These are phyloP conservation scores for Kwoniella bestiolae DNA, from an alignment of 768 basidiomycete species.

Conservation along the genomic window DNA sequence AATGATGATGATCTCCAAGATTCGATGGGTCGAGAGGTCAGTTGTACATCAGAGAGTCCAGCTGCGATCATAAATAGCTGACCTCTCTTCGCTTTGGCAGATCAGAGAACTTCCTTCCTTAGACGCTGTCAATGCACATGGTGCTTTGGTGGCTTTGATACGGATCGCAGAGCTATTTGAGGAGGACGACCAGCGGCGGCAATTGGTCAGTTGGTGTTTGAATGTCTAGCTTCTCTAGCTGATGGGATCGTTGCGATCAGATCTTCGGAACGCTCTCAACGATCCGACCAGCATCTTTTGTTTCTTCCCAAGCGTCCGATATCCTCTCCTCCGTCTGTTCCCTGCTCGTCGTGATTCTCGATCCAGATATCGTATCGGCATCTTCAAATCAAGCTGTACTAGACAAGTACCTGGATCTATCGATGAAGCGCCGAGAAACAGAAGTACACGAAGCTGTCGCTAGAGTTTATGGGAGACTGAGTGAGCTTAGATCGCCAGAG, in stretches of 20 bases:
- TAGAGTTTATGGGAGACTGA: conserved; percentile 69
- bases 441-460: conserved; percentile 79
- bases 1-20: conserved; percentile 26
- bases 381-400: conserved; percentile 59
- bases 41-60: no score
- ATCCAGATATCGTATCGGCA: conserved; percentile 60
- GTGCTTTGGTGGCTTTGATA: conserved; percentile 72
- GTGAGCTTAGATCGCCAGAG: conserved; percentile 70
- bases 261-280: conserved; percentile 67
- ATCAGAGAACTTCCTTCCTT: conserved; percentile 64
- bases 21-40: conserved; percentile 42
- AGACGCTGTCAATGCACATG: conserved; percentile 77
- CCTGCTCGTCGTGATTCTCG: conserved; percentile 70
- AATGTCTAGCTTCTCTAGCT: neutral
- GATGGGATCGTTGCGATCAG: conserved; percentile 59
- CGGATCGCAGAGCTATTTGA: conserved; percentile 67
- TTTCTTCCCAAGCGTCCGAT: conserved; percentile 71
- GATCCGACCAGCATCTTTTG: conserved; percentile 67
- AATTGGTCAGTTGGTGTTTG: conserved; percentile 60
- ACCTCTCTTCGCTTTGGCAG: conserved; percentile 12
- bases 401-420: conserved; percentile 63
- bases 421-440: conserved; percentile 69
- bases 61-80: neutral
- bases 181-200: conserved; percentile 59
- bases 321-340: conserved; percentile 73